Percentiles rank a stretch among this genome's conserved stretches.
phyloP scores from a whole-genome alignment of 169 alveolate genomes.

The Toxoplasma gondii region DNA sequence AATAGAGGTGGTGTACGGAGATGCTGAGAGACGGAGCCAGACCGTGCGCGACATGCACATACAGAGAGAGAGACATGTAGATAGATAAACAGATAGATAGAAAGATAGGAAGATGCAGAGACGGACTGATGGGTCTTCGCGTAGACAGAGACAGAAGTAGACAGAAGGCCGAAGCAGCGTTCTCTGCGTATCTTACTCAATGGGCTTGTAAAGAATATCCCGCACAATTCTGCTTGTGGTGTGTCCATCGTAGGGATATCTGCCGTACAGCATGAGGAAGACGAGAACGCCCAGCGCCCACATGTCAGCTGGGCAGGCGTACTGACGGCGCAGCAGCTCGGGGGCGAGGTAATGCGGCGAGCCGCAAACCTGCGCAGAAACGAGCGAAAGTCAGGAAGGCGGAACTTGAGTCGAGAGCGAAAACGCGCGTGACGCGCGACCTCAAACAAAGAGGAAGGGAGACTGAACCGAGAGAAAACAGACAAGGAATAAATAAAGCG shows the following conservation, averaged over 20 bases:
- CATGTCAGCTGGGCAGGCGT: conserved; percentile 69
- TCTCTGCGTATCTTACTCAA: neutral
- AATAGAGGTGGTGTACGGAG: no score
- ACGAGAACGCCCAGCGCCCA: conserved; percentile 82
- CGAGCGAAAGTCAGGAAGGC: neutral
- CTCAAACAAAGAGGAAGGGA: neutral
- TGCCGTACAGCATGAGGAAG: conserved; percentile 74
- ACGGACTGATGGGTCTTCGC: no score
- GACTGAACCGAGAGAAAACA: neutral
- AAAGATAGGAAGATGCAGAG: no score
- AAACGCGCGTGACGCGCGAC: neutral
- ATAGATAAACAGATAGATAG: no score
- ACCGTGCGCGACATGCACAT: no score
- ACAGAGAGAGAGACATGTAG: neutral
- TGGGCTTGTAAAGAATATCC: neutral
- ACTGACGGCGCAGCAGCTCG: conserved; percentile 22
- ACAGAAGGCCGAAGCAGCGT: no score
- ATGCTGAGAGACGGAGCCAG: no score
- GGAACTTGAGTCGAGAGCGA: neutral
- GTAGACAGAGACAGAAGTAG: no score
- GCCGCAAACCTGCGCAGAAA: conserved; percentile 4
- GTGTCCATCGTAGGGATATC: conserved; percentile 73
- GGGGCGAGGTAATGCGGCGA: conserved; percentile 51
- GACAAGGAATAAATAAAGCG: no score
- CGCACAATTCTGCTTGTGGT: neutral